Conservation (phyloP, 176 grass and related monocot species). For the Eremochloa ophiuroides region DNA sequence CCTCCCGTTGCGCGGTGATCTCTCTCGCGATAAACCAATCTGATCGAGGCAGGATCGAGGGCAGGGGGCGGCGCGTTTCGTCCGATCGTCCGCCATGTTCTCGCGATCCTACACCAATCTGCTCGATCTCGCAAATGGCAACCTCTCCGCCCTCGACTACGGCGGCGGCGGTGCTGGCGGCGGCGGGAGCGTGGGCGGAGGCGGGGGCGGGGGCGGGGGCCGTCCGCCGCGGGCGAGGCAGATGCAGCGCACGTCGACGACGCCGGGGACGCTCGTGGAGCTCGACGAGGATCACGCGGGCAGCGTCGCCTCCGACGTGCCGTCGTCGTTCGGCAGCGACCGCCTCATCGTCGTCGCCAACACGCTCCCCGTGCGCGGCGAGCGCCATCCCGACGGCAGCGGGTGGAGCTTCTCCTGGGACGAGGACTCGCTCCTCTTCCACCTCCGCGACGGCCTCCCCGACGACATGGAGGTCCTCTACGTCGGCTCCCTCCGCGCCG, state of each 20-base stretch:
- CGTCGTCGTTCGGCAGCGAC: slow-evolving; percentile 46
- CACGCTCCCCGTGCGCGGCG: slow-evolving; percentile 50
- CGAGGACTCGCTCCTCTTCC: slow-evolving; percentile 65
- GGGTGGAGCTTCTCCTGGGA: slow-evolving; percentile 66
- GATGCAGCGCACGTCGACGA: slow-evolving; percentile 53
- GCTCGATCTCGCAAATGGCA: slow-evolving; percentile 59
- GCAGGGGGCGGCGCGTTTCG: not conserved
- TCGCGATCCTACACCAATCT: slow-evolving; percentile 70
- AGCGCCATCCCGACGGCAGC: slow-evolving; percentile 41
- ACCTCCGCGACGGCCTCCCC: slow-evolving; percentile 71
- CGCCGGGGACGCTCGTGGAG: slow-evolving; percentile 44
- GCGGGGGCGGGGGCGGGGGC: not conserved
- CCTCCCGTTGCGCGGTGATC: no score
- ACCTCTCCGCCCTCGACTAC: slow-evolving; percentile 52
- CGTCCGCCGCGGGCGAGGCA: slow-evolving; percentile 29
- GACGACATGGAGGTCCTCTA: slow-evolving; percentile 80
- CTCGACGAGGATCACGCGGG: slow-evolving; percentile 52
- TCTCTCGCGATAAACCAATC: not conserved
- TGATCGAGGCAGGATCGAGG: not conserved
- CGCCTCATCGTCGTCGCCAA: slow-evolving; percentile 71
- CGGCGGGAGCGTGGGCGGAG: not conserved
- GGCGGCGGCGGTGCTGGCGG: slow-evolving; percentile 15
- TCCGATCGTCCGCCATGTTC: slow-evolving; percentile 41
- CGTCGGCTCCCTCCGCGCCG: slow-evolving; percentile 63
- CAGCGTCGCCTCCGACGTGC: slow-evolving; percentile 61